Conservation (phyloP, 2,329 filamentous ascomycete genomes). For the Ophiostoma tasmaniense region DNA sequence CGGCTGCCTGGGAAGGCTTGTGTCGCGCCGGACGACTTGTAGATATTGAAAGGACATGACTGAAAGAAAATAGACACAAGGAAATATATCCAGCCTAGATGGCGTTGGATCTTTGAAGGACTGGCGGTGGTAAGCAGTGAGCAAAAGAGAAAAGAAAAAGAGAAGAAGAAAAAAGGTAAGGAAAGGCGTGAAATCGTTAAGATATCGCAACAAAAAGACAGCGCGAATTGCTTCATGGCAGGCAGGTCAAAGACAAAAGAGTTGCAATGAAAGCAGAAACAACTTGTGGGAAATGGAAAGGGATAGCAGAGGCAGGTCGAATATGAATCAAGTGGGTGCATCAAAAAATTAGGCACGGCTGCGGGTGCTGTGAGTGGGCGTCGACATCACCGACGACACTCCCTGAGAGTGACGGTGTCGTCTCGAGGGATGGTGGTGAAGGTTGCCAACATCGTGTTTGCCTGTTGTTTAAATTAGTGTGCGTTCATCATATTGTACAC, state of each 20-base stretch:
- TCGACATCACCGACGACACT: constrained; percentile 11
- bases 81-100: not conserved
- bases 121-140: not conserved
- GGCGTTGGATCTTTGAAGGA: not conserved
- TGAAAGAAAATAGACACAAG: not conserved
- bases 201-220: constrained; percentile 6
- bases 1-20: constrained; percentile 7
- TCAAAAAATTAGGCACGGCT: constrained; percentile 11
- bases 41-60: constrained; percentile 6
- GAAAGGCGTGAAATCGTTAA: constrained; percentile 17
- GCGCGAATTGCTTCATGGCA: constrained; percentile 9
- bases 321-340: not conserved
- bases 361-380: constrained; percentile 18
- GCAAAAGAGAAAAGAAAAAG: constrained; percentile 5
- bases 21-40: constrained; percentile 3
- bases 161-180: not conserved
- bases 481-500: not conserved
- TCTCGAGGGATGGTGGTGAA: constrained; percentile 31
- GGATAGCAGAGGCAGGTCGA: not conserved
- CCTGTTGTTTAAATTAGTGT: constrained; percentile 34
- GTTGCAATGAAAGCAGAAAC: not conserved
- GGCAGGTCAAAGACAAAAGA: not conserved
- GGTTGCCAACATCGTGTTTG: constrained; percentile 63
- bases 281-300: not conserved
- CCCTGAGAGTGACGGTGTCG: constrained; percentile 20